These are phyloP conservation scores for Boletus eberwhitei DNA, from an alignment of 768 basidiomycete genomes.

Conservation along the genomic window DNA sequence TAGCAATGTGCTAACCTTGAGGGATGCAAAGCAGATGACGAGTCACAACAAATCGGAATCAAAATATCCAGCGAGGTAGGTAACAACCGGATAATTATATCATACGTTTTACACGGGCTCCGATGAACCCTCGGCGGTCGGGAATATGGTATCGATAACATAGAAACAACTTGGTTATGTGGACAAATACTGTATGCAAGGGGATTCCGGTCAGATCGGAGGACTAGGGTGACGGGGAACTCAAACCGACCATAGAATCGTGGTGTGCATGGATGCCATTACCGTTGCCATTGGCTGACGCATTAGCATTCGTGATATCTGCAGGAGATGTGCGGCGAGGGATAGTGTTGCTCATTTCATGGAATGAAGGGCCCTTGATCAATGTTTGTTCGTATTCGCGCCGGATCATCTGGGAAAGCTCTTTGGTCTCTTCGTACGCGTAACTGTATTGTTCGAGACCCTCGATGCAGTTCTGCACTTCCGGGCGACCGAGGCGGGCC, in stretches of 20 bases:
- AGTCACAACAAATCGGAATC: conserved; percentile 2
- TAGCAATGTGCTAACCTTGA: conserved; percentile 19
- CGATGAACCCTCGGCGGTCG: conserved; percentile 5
- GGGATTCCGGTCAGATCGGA: conserved; percentile 12
- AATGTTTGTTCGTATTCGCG: conserved; percentile 43
- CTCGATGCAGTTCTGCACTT: conserved; percentile 78
- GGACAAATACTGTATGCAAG: conserved; percentile 23
- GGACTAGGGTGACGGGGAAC: neutral
- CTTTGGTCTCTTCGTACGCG: conserved; percentile 83
- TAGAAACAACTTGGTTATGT: conserved; percentile 12
- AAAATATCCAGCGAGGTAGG: conserved; percentile 12
- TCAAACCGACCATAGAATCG: conserved; percentile 19
- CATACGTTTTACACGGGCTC: conserved; percentile 22
- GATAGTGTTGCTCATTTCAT: conserved; percentile 40
- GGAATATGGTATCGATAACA: conserved; percentile 29
- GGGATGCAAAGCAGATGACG: neutral
- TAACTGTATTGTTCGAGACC: conserved; percentile 87
- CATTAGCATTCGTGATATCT: conserved; percentile 12
- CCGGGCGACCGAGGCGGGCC: conserved; percentile 77
- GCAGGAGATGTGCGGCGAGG: conserved; percentile 23
- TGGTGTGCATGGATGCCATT: conserved; percentile 17
- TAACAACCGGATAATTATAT: conserved; percentile 22
- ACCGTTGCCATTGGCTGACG: conserved; percentile 16
- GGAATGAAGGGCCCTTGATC: conserved; percentile 36
- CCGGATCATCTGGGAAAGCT: conserved; percentile 66